Conservation (phyloP, 768 basidiomycete species). For the Rickenella mellea region DNA sequence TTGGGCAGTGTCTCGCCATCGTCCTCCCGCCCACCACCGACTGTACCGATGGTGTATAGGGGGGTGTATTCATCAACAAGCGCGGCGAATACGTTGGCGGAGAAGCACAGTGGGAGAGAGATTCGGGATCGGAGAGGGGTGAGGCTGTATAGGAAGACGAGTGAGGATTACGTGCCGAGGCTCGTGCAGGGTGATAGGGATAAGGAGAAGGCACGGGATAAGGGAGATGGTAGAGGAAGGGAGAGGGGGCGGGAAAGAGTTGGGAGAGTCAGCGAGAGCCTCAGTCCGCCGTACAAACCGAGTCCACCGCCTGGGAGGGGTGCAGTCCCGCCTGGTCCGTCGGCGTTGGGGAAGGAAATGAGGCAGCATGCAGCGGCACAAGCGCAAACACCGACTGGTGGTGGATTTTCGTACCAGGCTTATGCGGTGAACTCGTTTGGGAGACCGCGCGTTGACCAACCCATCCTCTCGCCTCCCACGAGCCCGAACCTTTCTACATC, state of each 20-base stretch:
- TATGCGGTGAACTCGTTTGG: too few species aligned
- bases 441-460: too few species aligned
- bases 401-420: too few species aligned
- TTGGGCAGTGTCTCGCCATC: background rate
- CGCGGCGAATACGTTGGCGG: slow-evolving; percentile 15
- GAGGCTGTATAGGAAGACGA: slow-evolving; percentile 7
- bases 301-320: slow-evolving; percentile 4
- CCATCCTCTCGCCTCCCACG: too few species aligned
- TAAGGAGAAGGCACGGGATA: slow-evolving; percentile 18
- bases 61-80: slow-evolving; percentile 1
- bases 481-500: too few species aligned
- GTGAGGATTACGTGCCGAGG: background rate
- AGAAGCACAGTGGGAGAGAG: slow-evolving; percentile 22
- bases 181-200: slow-evolving; percentile 26
- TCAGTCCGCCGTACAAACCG: slow-evolving; percentile 27
- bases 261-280: slow-evolving; percentile 32
- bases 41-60: slow-evolving; percentile 21
- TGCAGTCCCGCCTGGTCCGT: slow-evolving; percentile 8
- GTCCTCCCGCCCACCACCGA: slow-evolving; percentile 11
- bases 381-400: background rate
- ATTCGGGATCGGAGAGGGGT: slow-evolving; percentile 19
- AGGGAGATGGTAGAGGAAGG: slow-evolving; percentile 18
- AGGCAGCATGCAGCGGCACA: slow-evolving; percentile 1
- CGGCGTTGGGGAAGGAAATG: slow-evolving; percentile 5
- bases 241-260: slow-evolving; percentile 27